phyloP scores from a whole-genome alignment of 331 rosid species.

The Malus hybrid region DNA sequence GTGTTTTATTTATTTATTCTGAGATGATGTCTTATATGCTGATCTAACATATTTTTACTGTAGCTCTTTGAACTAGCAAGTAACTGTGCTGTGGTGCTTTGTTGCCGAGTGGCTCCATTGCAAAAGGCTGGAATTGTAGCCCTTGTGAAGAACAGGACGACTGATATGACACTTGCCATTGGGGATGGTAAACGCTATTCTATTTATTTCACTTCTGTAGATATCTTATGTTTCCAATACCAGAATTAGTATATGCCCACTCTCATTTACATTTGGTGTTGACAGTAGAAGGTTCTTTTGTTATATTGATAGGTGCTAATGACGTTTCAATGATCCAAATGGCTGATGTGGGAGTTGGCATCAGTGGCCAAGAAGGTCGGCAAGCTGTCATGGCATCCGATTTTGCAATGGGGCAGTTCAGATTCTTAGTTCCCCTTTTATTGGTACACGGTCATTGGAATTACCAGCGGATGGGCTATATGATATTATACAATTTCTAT shows the following conservation, averaged over 20 bases:
- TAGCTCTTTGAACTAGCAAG: conserved; percentile 74
- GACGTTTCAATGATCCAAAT: conserved; percentile 93
- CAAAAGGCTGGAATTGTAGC: conserved; percentile 92
- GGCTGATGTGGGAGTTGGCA: conserved; percentile 99
- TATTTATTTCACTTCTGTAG: neutral
- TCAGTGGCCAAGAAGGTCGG: conserved; percentile 96
- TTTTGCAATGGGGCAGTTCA: conserved; percentile 95
- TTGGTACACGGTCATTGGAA: conserved; percentile 96
- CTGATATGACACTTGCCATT: conserved; percentile 92
- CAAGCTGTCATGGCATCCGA: conserved; percentile 99
- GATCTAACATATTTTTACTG: conserved; percentile 7
- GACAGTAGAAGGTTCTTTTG: conserved; percentile 8
- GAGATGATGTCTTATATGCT: conserved; percentile 11
- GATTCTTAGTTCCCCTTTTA: conserved; percentile 84
- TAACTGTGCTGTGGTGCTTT: conserved; percentile 87
- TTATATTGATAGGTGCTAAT: conserved; percentile 61
- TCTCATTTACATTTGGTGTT: neutral
- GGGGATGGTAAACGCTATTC: conserved; percentile 62
- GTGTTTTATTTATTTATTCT: neutral
- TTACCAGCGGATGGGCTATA: conserved; percentile 92
- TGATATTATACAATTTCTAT: conserved; percentile 88
- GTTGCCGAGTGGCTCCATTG: conserved; percentile 94
- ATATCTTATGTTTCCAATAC: neutral
- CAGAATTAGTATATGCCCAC: neutral
- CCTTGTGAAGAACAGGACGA: conserved; percentile 73